A percentile compares a stretch with the other conserved stretches of the same genome.
These are phyloP conservation scores for Debaryomyces castellii DNA, from an alignment of 805 yeast species.

Conservation along the genomic window DNA sequence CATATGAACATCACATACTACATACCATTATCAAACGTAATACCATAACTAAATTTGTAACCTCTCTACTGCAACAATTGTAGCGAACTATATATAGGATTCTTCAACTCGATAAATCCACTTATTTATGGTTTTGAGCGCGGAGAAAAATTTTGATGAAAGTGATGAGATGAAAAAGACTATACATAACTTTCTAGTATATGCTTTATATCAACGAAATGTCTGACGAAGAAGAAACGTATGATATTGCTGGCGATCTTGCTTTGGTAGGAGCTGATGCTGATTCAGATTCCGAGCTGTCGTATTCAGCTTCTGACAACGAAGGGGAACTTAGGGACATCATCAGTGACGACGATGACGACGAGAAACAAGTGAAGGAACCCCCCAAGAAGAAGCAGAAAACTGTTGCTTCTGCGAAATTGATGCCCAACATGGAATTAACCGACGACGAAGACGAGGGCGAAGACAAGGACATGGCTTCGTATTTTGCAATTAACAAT, in stretches of 20 bases:
- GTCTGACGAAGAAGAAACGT: constrained; percentile 47
- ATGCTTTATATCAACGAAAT: constrained; percentile 6
- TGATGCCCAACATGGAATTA: constrained; percentile 53
- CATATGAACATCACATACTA: too few species aligned
- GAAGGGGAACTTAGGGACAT: constrained; percentile 51
- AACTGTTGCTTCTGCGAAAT: constrained; percentile 22
- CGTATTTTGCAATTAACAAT: constrained; percentile 39
- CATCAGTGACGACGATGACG: constrained; percentile 52
- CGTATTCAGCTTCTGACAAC: constrained; percentile 15
- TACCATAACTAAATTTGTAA: background rate
- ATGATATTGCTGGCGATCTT: constrained; percentile 63
- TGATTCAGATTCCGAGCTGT: constrained; percentile 27
- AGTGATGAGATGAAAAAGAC: constrained; percentile 7
- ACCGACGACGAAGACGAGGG: constrained; percentile 48
- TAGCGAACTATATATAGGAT: background rate
- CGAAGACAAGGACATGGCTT: constrained; percentile 23
- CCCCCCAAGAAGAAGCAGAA: constrained; percentile 27
- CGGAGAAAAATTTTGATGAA: background rate
- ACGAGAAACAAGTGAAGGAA: constrained; percentile 23
- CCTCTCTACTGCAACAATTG: background rate
- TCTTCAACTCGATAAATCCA: background rate
- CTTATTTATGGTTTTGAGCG: background rate
- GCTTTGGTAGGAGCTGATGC: constrained; percentile 45
- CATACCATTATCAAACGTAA: too few species aligned
- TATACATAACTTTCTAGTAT: background rate